Conservation (phyloP, 2,329 filamentous ascomycete genomes). For the Apiospora phragmitis region DNA sequence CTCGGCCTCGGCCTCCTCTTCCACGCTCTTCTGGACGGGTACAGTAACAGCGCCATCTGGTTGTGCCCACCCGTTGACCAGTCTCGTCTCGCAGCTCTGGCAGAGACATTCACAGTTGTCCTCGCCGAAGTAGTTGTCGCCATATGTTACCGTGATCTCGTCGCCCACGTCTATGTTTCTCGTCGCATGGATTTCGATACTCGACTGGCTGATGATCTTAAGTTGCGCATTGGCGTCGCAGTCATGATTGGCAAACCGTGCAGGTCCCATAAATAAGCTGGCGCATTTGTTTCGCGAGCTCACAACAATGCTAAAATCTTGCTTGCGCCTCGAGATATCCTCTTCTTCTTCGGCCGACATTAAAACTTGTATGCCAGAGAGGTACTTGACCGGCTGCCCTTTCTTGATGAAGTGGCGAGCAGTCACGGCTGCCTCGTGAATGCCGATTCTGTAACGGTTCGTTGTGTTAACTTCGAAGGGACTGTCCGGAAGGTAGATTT, state of each 20-base stretch:
- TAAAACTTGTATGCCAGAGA: conserved; percentile 86
- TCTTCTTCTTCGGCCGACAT: conserved; percentile 92
- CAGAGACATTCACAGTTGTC: conserved; percentile 96
- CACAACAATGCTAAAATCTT: conserved; percentile 96
- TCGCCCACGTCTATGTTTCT: conserved; percentile 83
- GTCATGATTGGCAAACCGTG: conserved; percentile 96
- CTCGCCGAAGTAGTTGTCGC: conserved; percentile 92
- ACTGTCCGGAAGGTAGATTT: conserved; percentile 90
- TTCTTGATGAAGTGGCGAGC: conserved; percentile 77
- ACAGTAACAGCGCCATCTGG: conserved; percentile 39
- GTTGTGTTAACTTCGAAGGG: conserved; percentile 90
- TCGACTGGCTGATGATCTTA: conserved; percentile 78
- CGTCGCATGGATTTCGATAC: conserved; percentile 87
- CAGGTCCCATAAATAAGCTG: conserved; percentile 91
- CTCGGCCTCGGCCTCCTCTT: conserved; percentile 47
- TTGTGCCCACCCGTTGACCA: conserved; percentile 80
- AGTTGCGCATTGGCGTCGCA: conserved; percentile 90
- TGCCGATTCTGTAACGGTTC: conserved; percentile 90
- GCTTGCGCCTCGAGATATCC: conserved; percentile 75
- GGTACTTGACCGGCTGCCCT: conserved; percentile 86
- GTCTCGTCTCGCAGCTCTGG: conserved; percentile 74
- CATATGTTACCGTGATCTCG: conserved; percentile 95
- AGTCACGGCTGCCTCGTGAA: conserved; percentile 84
- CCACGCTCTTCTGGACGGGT: conserved; percentile 52
- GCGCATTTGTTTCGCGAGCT: conserved; percentile 89